These are phyloP conservation scores for Cyanodermella asteris DNA, from an alignment of 2,329 filamentous ascomycete species.

Conservation along the genomic window DNA sequence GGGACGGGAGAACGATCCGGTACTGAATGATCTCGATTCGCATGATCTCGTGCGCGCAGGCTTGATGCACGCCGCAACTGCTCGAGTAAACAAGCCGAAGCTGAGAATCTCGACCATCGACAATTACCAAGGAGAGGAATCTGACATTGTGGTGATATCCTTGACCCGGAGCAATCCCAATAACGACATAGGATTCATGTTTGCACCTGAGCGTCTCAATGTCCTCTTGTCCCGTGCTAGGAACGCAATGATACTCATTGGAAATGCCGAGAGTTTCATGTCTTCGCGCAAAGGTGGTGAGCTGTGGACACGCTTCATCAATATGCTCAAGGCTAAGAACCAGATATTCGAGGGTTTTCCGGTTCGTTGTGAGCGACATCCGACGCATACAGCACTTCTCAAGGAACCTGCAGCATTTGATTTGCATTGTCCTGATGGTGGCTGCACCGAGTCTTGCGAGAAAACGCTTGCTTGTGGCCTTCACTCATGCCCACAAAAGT, in stretches of 20 bases:
- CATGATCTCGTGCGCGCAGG: conserved; percentile 41
- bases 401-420: conserved; percentile 35
- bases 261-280: conserved; percentile 46
- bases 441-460: conserved; percentile 40
- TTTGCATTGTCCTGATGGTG: conserved; percentile 42
- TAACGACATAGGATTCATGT: conserved; percentile 51
- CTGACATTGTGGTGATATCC: conserved; percentile 46
- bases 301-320: conserved; percentile 37
- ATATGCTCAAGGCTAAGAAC: conserved; percentile 27
- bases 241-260: conserved; percentile 44
- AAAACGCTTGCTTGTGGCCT: conserved; percentile 30
- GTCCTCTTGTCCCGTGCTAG: conserved; percentile 48
- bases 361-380: conserved; percentile 38
- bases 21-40: conserved; percentile 47
- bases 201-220: conserved; percentile 42
- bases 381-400: conserved; percentile 25
- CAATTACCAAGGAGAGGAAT: conserved; percentile 62
- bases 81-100: conserved; percentile 27
- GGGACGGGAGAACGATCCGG: conserved; percentile 34
- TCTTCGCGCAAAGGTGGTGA: conserved; percentile 32
- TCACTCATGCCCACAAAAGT: conserved; percentile 37
- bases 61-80: conserved; percentile 30
- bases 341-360: conserved; percentile 39
- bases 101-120: conserved; percentile 51
- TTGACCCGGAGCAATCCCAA: conserved; percentile 42